These are phyloP conservation scores for Coelastrella sp. DNA, from an alignment of 139 green algal species.

Conservation along the genomic window DNA sequence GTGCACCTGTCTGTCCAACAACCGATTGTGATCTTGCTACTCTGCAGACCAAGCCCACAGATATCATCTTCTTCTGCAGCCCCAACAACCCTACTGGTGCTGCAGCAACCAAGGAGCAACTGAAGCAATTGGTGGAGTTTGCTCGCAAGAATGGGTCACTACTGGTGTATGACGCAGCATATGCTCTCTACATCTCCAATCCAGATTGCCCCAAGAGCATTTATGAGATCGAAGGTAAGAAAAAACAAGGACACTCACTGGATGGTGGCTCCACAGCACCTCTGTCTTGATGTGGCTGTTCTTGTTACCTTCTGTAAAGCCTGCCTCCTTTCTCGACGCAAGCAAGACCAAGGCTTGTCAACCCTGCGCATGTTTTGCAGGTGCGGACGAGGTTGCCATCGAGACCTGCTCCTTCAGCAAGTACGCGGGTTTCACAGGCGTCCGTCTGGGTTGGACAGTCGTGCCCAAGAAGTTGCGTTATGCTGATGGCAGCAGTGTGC, in stretches of 20 bases:
- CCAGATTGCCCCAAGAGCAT: conserved; percentile 95
- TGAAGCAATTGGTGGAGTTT: conserved; percentile 92
- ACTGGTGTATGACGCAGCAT: conserved; percentile 98
- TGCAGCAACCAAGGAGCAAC: conserved; percentile 92
- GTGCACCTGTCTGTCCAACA: background rate
- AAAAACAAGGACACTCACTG: too few relatives aligned
- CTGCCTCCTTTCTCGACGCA: too few relatives aligned
- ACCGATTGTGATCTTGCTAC: background rate
- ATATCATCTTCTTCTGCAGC: conserved; percentile 99
- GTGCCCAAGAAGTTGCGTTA: conserved; percentile 87
- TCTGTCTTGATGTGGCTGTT: too few relatives aligned
- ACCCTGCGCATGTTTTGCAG: conserved; percentile 52
- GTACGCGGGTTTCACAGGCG: conserved; percentile 97
- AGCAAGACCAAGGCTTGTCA: too few relatives aligned
- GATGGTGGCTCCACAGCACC: too few relatives aligned
- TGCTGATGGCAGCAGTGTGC: conserved; percentile 83
- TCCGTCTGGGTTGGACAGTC: conserved; percentile 98
- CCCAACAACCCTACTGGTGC: conserved; percentile 98
- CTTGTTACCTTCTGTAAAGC: too few relatives aligned
- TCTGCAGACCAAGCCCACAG: conserved; percentile 78
- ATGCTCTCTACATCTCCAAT: conserved; percentile 97
- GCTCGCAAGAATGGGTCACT: conserved; percentile 88
- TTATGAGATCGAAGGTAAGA: conserved; percentile 91
- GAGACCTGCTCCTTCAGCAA: conserved; percentile 98
- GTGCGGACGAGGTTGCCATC: conserved; percentile 89